Evolutionary conservation across 805 yeast genomes (phyloP), one percentile per base, ranked within the genome.

Genomic region (Monosporozyma aquatica): DNA sequence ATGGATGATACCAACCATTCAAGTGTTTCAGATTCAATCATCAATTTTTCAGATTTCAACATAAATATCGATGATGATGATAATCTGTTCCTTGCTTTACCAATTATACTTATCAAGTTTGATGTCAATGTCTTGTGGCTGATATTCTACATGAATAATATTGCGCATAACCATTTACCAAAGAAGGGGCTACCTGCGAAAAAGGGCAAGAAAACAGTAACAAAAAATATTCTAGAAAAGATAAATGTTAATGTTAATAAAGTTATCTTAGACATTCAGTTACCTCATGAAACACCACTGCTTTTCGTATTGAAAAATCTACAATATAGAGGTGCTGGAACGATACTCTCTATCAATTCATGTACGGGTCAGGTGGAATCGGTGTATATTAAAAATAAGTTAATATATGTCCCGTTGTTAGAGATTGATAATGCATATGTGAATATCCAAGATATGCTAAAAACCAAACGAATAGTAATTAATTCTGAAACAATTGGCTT

Each of bases 91-190:
- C 21, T 54, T n/a, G 27, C 13, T 11, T 29, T 59, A 10, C 63
- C 65, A 1, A 38, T 41, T 11, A 35, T 58, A 13, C 49, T 50
- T 18, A n/a, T 56, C 3, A 53, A 52, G 25, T 38, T 61, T 20
- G 66, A 60, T 43, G 53, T 59, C 6, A 54, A 53, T 43, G n/a
- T 55, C 4, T 46, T 60, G n/a, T 60, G 61, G 65, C 37, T 58
- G 9, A 15, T 29, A 3, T 54, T 50, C 39, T 58, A 50, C 29
- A 25, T 54, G 14, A 45, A 23, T 36, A 49, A 50, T 27, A 47
- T 58, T 8, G 36, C 42, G 11, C 36, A 14, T 7, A 33, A 40
- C 27, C 50, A 51, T 41, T 14, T 40, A 9, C 43, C 50, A 3
- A 32, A 38, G 21, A 33, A 35, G n/a, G 37, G 35, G n/a, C 15